Evolutionary conservation across 2,329 filamentous ascomycete species (phyloP), one percentile per base, ranked within the genome.

Genomic region (Albifimbria verrucaria): DNA sequence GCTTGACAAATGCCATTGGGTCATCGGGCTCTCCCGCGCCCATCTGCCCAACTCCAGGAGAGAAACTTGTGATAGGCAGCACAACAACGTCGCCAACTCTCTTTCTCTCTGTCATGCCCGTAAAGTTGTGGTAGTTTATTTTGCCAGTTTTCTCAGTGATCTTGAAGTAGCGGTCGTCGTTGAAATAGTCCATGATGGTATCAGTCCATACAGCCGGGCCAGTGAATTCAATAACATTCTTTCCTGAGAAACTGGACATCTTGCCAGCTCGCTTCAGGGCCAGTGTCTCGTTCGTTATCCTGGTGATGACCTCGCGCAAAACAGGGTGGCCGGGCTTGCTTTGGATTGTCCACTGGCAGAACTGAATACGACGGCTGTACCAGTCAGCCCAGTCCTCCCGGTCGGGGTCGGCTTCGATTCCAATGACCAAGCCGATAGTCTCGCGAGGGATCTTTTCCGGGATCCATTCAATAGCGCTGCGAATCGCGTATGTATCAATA

Each of bases 321-420:
- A 96, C 85, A 0, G 94, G 94, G 68, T 99, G 94, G 11, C 94
- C 94, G 0, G 93, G 89, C 72, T 99, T 99, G 53, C 89, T 78
- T 72, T 97, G 93, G 57, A 99, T 97, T 1, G 94, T 99, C 94
- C 94, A 99, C 71, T 99, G 94, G 74, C 94, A 99, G 72, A 99
- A 97, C 69, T 97, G 94, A 56, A 99, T 92, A 58, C 93, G 85
- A 55, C 94, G 88, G 58, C 91, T 94, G 77, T 97, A 99, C 94
- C 93, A 97, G 1, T 96, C 78, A 32, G 85, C 81, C 94, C 94
- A 99, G 69, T 99, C 94, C 3, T 84, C 82, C 47, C 94, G 85
- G 70, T 97, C 92, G 0, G 94, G 92, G 67, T 99, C 94, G 4
- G 94, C 94, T 75, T 99, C 94, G 59, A 99, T 97, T 54, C 94